Evolutionary conservation across 192 early-diverging fungal species (phyloP), one percentile per base, ranked within the genome.

Genomic region (Lunasporangiospora selenospora): DNA sequence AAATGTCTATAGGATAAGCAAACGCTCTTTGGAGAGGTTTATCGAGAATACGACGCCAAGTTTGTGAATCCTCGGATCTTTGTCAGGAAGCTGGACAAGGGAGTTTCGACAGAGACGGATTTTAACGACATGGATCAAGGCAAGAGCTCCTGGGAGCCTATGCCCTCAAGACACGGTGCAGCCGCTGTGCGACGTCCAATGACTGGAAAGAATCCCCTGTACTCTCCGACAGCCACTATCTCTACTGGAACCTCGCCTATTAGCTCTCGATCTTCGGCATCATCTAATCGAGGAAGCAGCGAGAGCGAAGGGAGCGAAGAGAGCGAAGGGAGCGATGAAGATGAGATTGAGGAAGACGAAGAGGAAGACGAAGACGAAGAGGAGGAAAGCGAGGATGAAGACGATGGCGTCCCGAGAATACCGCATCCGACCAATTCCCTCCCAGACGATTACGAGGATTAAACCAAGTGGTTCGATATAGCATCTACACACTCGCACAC

Each of bases 31-130:
- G 77, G 77, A 4, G 80, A 86, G 53, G 79, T 87, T 31, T 63
- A 80, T 30, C 64, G 77, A 49, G 87, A 89, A 69, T 89, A 89
- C 55, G 83, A 87, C 59, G 51, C 55, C 45, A 85, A 78, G 38
- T 87, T 87, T 75, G 87, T 89, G 21, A 59, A 89, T 30, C 87
- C 87, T 8, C 71, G 78, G 7, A 69, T 87, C 34, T 87, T 87
- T 73, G 83, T 83, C 3, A 76, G 80, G 15, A 87, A 81, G 49
- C 70, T 36, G 23, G 87, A 89, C 61, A 63, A 63, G 55, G 29
- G 40, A 13, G 53, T 70, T n/a, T 62, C 66, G 1, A 80, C 75
- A 2, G 55, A 67, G 24, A 48, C 47, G 8, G 75, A 57, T 49
- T 51, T 46, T 0, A 40, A 33, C 11, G 59, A 61, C 16, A 6